phyloP scores from a whole-genome alignment of 371 early-diverging fungal species.

The Catenaria anguillulae region DNA sequence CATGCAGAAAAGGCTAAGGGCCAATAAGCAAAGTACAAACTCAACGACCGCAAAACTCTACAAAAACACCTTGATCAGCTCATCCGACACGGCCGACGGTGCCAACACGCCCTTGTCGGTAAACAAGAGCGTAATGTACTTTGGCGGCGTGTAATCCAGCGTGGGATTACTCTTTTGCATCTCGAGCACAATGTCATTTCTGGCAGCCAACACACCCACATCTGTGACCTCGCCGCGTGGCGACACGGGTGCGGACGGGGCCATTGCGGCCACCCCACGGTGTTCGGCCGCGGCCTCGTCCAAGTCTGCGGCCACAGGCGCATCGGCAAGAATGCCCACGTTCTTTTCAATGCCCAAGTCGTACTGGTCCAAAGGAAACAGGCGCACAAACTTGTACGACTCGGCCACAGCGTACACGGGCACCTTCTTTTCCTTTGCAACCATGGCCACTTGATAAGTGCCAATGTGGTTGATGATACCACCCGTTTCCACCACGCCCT shows the following conservation, averaged over 20 bases:
- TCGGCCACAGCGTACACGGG: slow-evolving; percentile 93
- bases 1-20: too few relatives aligned
- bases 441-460: slow-evolving; percentile 82
- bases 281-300: too few relatives aligned
- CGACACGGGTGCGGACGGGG: neutral
- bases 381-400: slow-evolving; percentile 90
- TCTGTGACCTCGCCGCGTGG: neutral
- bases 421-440: slow-evolving; percentile 80
- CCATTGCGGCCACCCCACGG: neutral
- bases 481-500: slow-evolving; percentile 94
- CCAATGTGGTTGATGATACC: slow-evolving; percentile 83
- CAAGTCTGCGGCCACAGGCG: slow-evolving; percentile 7
- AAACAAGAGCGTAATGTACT: slow-evolving; percentile 71
- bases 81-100: slow-evolving; percentile 81
- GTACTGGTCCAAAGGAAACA: slow-evolving; percentile 73
- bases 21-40: too few relatives aligned
- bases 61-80: slow-evolving; percentile 69
- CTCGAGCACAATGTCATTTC: neutral
- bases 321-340: slow-evolving; percentile 42
- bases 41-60: too few relatives aligned
- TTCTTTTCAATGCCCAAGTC: slow-evolving; percentile 57
- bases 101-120: slow-evolving; percentile 90
- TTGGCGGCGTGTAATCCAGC: slow-evolving; percentile 92
- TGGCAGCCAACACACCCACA: neutral
- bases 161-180: slow-evolving; percentile 43